Evolutionary conservation across 2,329 filamentous ascomycete species (phyloP).

Genomic region (Fusarium sp.): DNA sequence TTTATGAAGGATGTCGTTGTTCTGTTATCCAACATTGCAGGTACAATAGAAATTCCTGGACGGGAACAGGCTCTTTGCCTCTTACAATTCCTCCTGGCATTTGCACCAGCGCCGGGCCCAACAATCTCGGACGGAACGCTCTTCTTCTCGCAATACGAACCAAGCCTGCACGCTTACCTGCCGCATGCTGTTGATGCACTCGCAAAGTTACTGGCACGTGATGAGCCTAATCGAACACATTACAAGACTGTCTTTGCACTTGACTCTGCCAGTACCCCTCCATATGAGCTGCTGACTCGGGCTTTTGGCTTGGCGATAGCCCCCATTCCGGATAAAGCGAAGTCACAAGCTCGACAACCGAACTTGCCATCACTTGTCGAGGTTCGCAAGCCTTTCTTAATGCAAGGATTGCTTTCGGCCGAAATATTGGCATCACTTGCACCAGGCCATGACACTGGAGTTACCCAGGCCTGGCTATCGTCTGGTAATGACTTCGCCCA

Average conservation of each 20-base stretch:
- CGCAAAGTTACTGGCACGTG: slow-evolving; percentile 90
- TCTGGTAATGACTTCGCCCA: slow-evolving; percentile 86
- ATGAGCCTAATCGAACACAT: slow-evolving; percentile 89
- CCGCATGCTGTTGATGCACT: slow-evolving; percentile 90
- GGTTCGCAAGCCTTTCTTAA: slow-evolving; percentile 85
- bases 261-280: slow-evolving; percentile 72
- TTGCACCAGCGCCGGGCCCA: slow-evolving; percentile 83
- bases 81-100: slow-evolving; percentile 89
- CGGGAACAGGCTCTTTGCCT: slow-evolving; percentile 89
- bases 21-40: slow-evolving; percentile 88
- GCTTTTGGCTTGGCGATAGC: slow-evolving; percentile 89
- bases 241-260: slow-evolving; percentile 85
- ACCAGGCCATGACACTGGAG: slow-evolving; percentile 74
- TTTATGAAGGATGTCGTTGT: slow-evolving; percentile 97
- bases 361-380: slow-evolving; percentile 77
- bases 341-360: slow-evolving; percentile 65
- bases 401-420: slow-evolving; percentile 90
- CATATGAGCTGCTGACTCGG: slow-evolving; percentile 85
- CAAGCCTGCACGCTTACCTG: slow-evolving; percentile 85
- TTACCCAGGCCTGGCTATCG: slow-evolving; percentile 84
- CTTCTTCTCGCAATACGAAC: slow-evolving; percentile 84
- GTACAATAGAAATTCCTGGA: slow-evolving; percentile 82
- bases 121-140: slow-evolving; percentile 67
- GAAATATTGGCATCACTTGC: slow-evolving; percentile 86
- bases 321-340: slow-evolving; percentile 77